Conservation (phyloP, 345 rosid species). For the Gossypium ekmanianum region DNA sequence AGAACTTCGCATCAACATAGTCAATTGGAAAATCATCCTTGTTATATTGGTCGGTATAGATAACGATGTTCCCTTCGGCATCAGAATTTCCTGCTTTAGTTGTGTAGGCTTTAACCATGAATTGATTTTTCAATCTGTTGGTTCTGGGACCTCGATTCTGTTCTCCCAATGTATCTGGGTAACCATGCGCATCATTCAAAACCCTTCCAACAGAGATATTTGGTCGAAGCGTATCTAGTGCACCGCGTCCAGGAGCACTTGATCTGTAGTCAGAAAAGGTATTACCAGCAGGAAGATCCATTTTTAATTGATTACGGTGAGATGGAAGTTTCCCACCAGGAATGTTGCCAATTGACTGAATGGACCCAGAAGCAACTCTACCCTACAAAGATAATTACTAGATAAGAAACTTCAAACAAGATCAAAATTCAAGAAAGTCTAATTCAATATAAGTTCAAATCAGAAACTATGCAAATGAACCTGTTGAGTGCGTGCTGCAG, state of each 20-base stretch:
- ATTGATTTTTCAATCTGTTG: constrained; percentile 46
- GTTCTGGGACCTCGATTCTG: constrained; percentile 70
- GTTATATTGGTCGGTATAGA: constrained; percentile 64
- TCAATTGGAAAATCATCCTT: constrained; percentile 61
- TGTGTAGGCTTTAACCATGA: constrained; percentile 61
- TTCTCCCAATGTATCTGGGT: constrained; percentile 41
- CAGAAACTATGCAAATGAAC: constrained; percentile 26
- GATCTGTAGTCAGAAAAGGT: constrained; percentile 46
- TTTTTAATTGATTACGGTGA: constrained; percentile 42
- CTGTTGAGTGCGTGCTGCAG: constrained; percentile 43
- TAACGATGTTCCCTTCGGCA: constrained; percentile 56
- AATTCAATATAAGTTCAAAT: background rate
- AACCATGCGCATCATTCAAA: constrained; percentile 32
- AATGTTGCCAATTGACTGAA: constrained; percentile 30
- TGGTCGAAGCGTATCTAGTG: constrained; percentile 43
- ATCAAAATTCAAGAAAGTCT: background rate
- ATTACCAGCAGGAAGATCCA: constrained; percentile 29
- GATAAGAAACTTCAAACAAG: constrained; percentile 12
- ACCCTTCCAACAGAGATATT: constrained; percentile 40
- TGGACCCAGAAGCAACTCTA: constrained; percentile 42
- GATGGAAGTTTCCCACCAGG: constrained; percentile 45
- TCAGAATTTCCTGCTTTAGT: constrained; percentile 53
- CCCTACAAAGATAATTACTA: constrained; percentile 40
- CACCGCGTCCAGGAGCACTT: constrained; percentile 30
- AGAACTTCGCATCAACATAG: constrained; percentile 64